Evolutionary conservation across 768 basidiomycete species (phyloP).

Genomic region (Tricholoma furcatifolium): DNA sequence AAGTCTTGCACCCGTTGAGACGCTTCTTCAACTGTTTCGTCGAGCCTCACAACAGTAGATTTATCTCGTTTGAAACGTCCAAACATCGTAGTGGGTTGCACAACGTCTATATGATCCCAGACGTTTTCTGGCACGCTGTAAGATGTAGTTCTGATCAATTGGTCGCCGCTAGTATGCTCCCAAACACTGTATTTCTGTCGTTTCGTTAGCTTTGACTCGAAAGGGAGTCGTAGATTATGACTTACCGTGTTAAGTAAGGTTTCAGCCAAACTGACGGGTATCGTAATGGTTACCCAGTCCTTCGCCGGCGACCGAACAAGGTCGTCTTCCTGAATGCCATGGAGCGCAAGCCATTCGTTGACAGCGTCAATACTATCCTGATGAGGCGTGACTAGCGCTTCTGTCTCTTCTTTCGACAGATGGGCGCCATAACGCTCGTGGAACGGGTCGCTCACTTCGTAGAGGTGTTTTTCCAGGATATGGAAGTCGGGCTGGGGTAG

Average conservation of each 20-base stretch:
- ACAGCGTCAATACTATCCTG: conserved; percentile 51
- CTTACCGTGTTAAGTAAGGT: conserved; percentile 70
- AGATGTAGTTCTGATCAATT: conserved; percentile 61
- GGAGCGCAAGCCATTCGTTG: conserved; percentile 57
- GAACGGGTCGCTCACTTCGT: conserved; percentile 56
- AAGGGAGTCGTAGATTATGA: conserved; percentile 4
- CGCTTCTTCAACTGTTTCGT: conserved; percentile 14
- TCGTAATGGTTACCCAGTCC: conserved; percentile 64
- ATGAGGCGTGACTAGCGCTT: conserved; percentile 58
- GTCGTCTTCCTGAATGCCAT: conserved; percentile 50
- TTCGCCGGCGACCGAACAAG: conserved; percentile 58
- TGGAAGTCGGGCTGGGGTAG: conserved; percentile 53
- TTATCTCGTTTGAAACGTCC: conserved; percentile 34
- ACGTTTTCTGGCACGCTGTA: conserved; percentile 66
- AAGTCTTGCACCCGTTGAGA: conserved; percentile 8
- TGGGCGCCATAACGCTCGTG: conserved; percentile 55
- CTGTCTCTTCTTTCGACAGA: conserved; percentile 65
- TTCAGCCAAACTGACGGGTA: conserved; percentile 62
- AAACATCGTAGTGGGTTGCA: conserved; percentile 76
- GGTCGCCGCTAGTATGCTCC: conserved; percentile 53
- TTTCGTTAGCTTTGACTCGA: background rate
- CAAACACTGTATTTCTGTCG: conserved; percentile 62
- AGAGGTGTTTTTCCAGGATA: conserved; percentile 49
- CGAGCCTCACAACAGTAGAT: conserved; percentile 31
- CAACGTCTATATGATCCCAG: conserved; percentile 59